Percentiles rank a stretch among this genome's conserved stretches.
Conservation (phyloP, 495 filamentous ascomycete genomes). For the Hyaloscypha bicolor region DNA sequence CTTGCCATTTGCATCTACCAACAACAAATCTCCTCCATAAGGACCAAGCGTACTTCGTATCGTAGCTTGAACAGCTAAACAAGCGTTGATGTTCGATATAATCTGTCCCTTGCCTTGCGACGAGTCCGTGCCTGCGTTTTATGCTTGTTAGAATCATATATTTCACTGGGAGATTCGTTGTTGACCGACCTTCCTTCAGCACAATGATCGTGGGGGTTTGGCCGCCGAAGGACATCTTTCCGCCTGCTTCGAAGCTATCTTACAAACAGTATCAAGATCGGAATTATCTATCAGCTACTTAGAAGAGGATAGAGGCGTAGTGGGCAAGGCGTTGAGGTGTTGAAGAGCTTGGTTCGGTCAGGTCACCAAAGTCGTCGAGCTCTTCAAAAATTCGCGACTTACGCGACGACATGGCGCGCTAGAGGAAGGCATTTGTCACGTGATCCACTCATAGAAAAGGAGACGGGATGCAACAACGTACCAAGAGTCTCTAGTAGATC, state of each 20-base stretch:
- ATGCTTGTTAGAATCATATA: slow-evolving; percentile 27
- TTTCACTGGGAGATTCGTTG: neutral
- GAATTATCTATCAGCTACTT: neutral
- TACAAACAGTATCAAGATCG: neutral
- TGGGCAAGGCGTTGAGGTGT: slow-evolving; percentile 4
- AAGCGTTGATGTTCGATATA: slow-evolving; percentile 98
- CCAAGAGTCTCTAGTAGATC: no score
- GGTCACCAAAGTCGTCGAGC: slow-evolving; percentile 11
- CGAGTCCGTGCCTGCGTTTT: slow-evolving; percentile 81
- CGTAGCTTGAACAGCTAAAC: slow-evolving; percentile 93
- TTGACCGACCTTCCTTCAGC: slow-evolving; percentile 80
- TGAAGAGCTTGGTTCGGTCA: slow-evolving; percentile 15
- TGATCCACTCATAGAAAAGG: neutral
- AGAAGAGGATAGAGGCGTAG: neutral
- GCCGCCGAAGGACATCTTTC: slow-evolving; percentile 90
- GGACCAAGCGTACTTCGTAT: slow-evolving; percentile 96
- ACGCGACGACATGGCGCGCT: slow-evolving; percentile 6
- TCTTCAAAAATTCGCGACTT: slow-evolving; percentile 26
- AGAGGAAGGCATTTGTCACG: neutral
- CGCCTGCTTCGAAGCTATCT: slow-evolving; percentile 8
- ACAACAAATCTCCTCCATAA: slow-evolving; percentile 92
- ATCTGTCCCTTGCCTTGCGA: slow-evolving; percentile 98
- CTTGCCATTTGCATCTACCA: slow-evolving; percentile 92
- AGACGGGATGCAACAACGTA: neutral
- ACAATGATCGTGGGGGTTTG: slow-evolving; percentile 99